Conservation (phyloP, 805 yeast species). For the Peterozyma xylosa region DNA sequence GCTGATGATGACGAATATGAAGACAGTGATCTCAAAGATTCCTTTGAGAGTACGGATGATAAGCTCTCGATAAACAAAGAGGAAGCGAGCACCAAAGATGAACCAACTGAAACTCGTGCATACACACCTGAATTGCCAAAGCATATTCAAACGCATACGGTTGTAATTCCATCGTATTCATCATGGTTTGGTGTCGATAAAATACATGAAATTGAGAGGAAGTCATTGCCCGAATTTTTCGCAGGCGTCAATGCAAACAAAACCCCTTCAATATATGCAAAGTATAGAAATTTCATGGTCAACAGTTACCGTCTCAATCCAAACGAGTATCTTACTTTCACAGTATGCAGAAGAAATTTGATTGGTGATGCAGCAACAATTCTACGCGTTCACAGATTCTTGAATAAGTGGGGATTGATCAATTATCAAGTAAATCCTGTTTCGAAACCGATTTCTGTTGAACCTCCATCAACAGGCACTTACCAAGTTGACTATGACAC, state of each 20-base stretch:
- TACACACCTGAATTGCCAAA: constrained; percentile 11
- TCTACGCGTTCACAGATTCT: constrained; percentile 74
- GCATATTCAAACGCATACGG: constrained; percentile 65
- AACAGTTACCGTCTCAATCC: constrained; percentile 86
- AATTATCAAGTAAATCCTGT: constrained; percentile 88
- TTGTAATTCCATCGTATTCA: constrained; percentile 81
- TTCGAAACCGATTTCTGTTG: constrained; percentile 58
- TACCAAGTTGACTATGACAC: constrained; percentile 77
- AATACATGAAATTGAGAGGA: constrained; percentile 71
- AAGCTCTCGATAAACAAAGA: constrained; percentile 11
- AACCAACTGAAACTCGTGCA: constrained; percentile 1
- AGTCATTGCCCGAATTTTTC: constrained; percentile 86
- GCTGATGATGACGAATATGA: constrained; percentile 14
- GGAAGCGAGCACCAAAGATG: constrained; percentile 1
- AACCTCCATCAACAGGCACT: constrained; percentile 71
- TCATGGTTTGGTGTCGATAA: constrained; percentile 75
- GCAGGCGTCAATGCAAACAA: constrained; percentile 53
- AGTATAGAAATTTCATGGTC: constrained; percentile 82
- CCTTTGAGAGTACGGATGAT: constrained; percentile 2
- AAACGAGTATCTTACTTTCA: constrained; percentile 79
- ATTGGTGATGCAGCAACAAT: constrained; percentile 90
- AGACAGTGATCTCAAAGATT: constrained; percentile 12
- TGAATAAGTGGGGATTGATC: constrained; percentile 88
- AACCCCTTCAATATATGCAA: constrained; percentile 73
- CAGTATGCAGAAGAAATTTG: constrained; percentile 84